Evolutionary conservation across 108 stramenopile genomes (phyloP).

Genomic region (Skeletonema potamos): DNA sequence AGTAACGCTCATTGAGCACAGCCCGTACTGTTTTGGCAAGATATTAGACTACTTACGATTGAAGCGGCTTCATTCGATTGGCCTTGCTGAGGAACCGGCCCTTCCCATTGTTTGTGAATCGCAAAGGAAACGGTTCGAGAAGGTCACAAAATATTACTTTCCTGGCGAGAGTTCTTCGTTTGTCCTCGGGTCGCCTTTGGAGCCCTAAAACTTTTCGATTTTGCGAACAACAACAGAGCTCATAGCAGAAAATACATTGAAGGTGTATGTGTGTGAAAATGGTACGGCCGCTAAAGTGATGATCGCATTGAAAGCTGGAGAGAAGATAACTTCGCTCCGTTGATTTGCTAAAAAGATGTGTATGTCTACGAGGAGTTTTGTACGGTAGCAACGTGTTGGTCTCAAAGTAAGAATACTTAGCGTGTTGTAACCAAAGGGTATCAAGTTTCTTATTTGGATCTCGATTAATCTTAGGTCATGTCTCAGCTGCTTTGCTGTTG

Average conservation of each 20-base stretch:
- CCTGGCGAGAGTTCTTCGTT: constrained; percentile 27
- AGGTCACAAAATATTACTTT: constrained; percentile 17
- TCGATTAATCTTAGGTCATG: too few species aligned
- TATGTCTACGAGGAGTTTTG: background rate
- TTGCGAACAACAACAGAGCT: too few species aligned
- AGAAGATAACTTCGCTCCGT: background rate
- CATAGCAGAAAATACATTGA: background rate
- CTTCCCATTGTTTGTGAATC: background rate
- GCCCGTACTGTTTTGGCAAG: constrained; percentile 10
- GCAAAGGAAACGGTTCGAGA: constrained; percentile 13
- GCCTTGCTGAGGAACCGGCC: too few species aligned
- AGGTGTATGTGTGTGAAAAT: background rate
- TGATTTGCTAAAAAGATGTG: background rate
- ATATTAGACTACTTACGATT: background rate
- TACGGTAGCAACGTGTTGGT: background rate
- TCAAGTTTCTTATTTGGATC: too few species aligned
- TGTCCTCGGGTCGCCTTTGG: constrained; percentile 5
- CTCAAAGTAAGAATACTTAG: too few species aligned
- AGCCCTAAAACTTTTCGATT: too few species aligned
- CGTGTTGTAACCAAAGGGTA: too few species aligned
- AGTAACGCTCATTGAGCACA: constrained; percentile 40
- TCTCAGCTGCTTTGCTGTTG: too few species aligned
- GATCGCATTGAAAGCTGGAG: background rate
- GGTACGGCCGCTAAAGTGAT: too few species aligned
- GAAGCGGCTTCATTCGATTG: background rate